Percentiles rank a stretch among this genome's conserved stretches.
phyloP scores from a whole-genome alignment of 495 filamentous ascomycete species.

The Cenococcum geophilum region DNA sequence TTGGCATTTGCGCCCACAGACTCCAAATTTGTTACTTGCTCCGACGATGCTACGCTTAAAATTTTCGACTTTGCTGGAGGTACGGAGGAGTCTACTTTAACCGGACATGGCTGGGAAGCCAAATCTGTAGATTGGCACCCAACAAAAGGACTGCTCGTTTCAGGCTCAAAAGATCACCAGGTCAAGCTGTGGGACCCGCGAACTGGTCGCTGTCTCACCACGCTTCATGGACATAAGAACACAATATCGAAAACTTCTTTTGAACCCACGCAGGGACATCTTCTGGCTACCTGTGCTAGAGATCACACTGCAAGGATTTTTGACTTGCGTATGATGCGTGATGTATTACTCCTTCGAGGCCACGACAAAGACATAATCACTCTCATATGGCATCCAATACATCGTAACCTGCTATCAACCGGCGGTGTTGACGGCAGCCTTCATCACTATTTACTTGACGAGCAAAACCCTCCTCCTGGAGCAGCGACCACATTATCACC shows the following conservation, averaged over 20 bases:
- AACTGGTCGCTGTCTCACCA: slow-evolving; percentile 81
- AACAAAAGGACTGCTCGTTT: slow-evolving; percentile 87
- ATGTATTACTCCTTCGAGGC: slow-evolving; percentile 82
- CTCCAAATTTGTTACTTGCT: slow-evolving; percentile 90
- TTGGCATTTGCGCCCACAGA: slow-evolving; percentile 92
- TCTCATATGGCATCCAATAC: slow-evolving; percentile 87
- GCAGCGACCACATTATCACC: slow-evolving; percentile 62
- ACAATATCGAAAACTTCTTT: slow-evolving; percentile 86
- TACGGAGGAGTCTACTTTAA: slow-evolving; percentile 68
- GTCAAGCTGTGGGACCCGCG: slow-evolving; percentile 98
- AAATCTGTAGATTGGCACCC: slow-evolving; percentile 98
- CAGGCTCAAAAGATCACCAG: slow-evolving; percentile 92
- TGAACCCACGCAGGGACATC: slow-evolving; percentile 70
- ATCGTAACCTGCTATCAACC: slow-evolving; percentile 80
- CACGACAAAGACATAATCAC: slow-evolving; percentile 95
- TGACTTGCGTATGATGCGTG: slow-evolving; percentile 96
- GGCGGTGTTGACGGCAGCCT: slow-evolving; percentile 84
- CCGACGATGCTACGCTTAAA: slow-evolving; percentile 85
- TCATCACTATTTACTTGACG: slow-evolving; percentile 87
- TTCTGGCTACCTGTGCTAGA: slow-evolving; percentile 84
- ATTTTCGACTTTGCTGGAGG: slow-evolving; percentile 95
- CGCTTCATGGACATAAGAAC: slow-evolving; percentile 95
- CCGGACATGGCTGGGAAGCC: slow-evolving; percentile 92
- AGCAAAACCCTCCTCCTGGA: slow-evolving; percentile 73
- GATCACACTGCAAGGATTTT: slow-evolving; percentile 90